These are phyloP conservation scores for Stereocaulon alpinum DNA, from an alignment of 495 filamentous ascomycete species.

Conservation along the genomic window DNA sequence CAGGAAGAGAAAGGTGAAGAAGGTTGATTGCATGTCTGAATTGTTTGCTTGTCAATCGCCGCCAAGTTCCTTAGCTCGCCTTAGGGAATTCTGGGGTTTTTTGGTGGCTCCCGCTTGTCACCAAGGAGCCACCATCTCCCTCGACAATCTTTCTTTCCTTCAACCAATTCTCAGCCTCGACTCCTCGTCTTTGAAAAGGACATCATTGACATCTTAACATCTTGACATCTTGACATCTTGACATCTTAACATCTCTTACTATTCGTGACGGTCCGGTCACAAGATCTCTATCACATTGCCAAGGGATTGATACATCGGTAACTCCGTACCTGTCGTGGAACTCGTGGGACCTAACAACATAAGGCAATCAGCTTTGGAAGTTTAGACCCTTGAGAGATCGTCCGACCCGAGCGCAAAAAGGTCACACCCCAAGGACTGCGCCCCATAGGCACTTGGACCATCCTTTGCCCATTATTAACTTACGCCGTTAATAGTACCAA, in stretches of 20 bases:
- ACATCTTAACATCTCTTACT: background rate
- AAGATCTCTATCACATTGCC: background rate
- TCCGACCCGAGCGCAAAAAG: constrained; percentile 9
- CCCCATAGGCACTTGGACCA: constrained; percentile 11
- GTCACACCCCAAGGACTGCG: constrained; percentile 1
- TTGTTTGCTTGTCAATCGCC: background rate
- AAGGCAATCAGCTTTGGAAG: background rate
- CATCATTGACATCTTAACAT: background rate
- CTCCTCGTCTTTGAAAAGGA: background rate
- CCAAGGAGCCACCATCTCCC: constrained; percentile 5
- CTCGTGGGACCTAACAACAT: too few relatives aligned
- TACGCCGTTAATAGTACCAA: background rate
- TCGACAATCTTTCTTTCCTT: background rate
- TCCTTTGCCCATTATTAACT: background rate
- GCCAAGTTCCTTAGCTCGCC: constrained; percentile 11
- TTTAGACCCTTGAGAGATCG: constrained; percentile 12
- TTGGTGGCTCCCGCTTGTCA: constrained; percentile 12
- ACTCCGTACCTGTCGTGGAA: constrained; percentile 1
- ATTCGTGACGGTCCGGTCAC: background rate
- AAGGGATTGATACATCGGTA: constrained; percentile 1
- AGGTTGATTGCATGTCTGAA: constrained; percentile 3
- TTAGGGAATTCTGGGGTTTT: constrained; percentile 7
- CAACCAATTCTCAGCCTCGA: background rate
- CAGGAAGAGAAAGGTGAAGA: constrained; percentile 3
- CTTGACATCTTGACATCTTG: background rate